phyloP scores from a whole-genome alignment of 2,329 filamentous ascomycete species.

The Trichoderma breve region DNA sequence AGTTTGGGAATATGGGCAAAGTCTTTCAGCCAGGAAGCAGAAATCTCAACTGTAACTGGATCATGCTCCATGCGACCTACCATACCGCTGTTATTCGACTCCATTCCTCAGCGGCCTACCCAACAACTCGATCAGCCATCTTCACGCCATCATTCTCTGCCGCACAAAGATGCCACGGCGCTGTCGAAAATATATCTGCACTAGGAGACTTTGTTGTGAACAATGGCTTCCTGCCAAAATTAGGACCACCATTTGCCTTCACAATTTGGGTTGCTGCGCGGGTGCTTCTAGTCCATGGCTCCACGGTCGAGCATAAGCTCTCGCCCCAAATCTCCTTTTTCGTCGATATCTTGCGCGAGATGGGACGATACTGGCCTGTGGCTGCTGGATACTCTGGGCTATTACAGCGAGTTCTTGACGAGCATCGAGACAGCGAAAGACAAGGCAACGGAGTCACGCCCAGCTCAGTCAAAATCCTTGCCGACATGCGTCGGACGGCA shows the following conservation, averaged over 20 bases:
- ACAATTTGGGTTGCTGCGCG: slow-evolving; percentile 89
- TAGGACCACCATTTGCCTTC: slow-evolving; percentile 89
- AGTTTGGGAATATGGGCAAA: slow-evolving; percentile 81
- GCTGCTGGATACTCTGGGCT: slow-evolving; percentile 78
- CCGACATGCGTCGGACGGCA: slow-evolving; percentile 87
- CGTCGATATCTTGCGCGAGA: slow-evolving; percentile 74
- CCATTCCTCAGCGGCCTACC: slow-evolving; percentile 90
- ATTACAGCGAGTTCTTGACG: slow-evolving; percentile 78
- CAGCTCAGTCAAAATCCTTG: slow-evolving; percentile 79
- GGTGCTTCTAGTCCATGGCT: slow-evolving; percentile 83
- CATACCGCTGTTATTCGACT: slow-evolving; percentile 87
- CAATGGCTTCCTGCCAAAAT: slow-evolving; percentile 71
- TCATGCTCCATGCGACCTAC: slow-evolving; percentile 88
- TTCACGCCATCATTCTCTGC: slow-evolving; percentile 88
- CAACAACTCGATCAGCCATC: slow-evolving; percentile 81
- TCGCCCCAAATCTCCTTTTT: slow-evolving; percentile 78
- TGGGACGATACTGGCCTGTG: slow-evolving; percentile 84
- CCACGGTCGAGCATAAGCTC: slow-evolving; percentile 80
- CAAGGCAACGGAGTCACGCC: slow-evolving; percentile 74
- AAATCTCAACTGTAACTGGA: slow-evolving; percentile 75
- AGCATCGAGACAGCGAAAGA: slow-evolving; percentile 75
- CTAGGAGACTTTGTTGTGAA: slow-evolving; percentile 76
- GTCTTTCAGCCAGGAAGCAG: slow-evolving; percentile 70
- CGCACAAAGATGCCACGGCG: slow-evolving; percentile 75
- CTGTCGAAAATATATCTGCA: slow-evolving; percentile 78